phyloP scores from a whole-genome alignment of 192 early-diverging fungal genomes.

The Bifiguratus adelaidae region DNA sequence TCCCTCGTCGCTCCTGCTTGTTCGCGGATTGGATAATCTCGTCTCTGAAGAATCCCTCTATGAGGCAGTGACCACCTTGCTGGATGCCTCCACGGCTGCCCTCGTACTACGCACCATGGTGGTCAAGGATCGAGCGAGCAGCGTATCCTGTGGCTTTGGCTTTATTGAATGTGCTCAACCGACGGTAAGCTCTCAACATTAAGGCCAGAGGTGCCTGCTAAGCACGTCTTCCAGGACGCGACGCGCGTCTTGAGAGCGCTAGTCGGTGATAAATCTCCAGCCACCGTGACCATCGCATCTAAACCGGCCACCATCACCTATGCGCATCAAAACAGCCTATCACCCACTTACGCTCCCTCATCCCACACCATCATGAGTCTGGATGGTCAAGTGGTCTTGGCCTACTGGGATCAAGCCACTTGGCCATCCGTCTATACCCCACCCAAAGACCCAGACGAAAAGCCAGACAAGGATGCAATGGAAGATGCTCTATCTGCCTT shows the following conservation, averaged over 20 bases:
- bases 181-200: conserved; percentile 14
- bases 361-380: conserved; percentile 37
- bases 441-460: conserved; percentile 6
- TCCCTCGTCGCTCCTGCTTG: conserved; percentile 42
- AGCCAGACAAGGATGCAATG: conserved; percentile 6
- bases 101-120: conserved; percentile 32
- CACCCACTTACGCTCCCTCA: conserved; percentile 48
- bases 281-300: conserved; percentile 28
- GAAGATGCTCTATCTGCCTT: conserved; percentile 56
- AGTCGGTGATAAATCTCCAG: not conserved
- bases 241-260: not conserved
- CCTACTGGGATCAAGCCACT: conserved; percentile 56
- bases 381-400: conserved; percentile 23
- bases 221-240: not conserved
- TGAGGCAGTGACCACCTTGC: conserved; percentile 6
- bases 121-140: conserved; percentile 41
- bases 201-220: not conserved
- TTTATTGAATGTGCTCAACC: conserved; percentile 45
- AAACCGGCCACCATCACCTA: conserved; percentile 30
- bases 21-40: conserved; percentile 45
- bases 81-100: conserved; percentile 11
- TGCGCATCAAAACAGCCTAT: conserved; percentile 44
- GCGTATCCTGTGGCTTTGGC: conserved; percentile 51
- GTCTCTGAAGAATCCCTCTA: conserved; percentile 45
- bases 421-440: conserved; percentile 32